A percentile compares a stretch with the other conserved stretches of the same genome.
Evolutionary conservation across 148 eudicot species (phyloP).

Genomic region (Rhododendron simsii): DNA sequence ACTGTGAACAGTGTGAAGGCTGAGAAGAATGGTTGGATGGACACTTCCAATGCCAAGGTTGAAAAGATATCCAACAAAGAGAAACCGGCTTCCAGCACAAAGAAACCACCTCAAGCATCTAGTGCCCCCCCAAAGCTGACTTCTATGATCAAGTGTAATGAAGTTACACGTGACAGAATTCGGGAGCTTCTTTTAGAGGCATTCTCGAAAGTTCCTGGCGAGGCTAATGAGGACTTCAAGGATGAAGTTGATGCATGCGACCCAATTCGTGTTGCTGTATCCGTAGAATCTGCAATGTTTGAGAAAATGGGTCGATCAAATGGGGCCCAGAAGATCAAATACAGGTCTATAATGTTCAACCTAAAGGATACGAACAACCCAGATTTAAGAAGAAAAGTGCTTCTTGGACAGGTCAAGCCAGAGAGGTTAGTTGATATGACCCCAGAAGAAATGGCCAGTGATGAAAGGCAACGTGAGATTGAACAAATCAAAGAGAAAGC

Average conservation of each 20-base stretch:
- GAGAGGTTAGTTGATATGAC: conserved; percentile 37
- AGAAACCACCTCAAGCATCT: conserved; percentile 19
- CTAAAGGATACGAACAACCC: conserved; percentile 54
- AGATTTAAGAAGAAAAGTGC: conserved; percentile 61
- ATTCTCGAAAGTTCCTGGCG: conserved; percentile 41
- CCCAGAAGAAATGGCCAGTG: conserved; percentile 67
- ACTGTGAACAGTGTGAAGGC: background rate
- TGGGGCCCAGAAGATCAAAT: conserved; percentile 55
- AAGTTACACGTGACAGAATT: conserved; percentile 44
- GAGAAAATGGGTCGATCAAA: conserved; percentile 59
- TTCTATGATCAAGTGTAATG: conserved; percentile 48
- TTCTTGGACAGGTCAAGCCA: conserved; percentile 43
- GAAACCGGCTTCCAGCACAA: conserved; percentile 19
- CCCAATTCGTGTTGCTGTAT: conserved; percentile 54
- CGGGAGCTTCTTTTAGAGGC: conserved; percentile 54
- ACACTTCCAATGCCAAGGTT: conserved; percentile 27
- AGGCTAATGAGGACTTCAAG: conserved; percentile 37
- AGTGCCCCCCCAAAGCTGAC: conserved; percentile 52
- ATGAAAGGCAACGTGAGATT: conserved; percentile 46
- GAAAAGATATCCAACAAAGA: conserved; percentile 36
- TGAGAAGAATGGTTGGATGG: conserved; percentile 11
- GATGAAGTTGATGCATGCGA: conserved; percentile 47
- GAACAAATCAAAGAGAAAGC: conserved; percentile 51
- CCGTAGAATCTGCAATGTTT: conserved; percentile 60
- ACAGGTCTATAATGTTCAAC: conserved; percentile 61